Evolutionary conservation across 176 grass and related monocot species (phyloP), one percentile per base, ranked within the genome.

Genomic region (Dactylis glomerata): DNA sequence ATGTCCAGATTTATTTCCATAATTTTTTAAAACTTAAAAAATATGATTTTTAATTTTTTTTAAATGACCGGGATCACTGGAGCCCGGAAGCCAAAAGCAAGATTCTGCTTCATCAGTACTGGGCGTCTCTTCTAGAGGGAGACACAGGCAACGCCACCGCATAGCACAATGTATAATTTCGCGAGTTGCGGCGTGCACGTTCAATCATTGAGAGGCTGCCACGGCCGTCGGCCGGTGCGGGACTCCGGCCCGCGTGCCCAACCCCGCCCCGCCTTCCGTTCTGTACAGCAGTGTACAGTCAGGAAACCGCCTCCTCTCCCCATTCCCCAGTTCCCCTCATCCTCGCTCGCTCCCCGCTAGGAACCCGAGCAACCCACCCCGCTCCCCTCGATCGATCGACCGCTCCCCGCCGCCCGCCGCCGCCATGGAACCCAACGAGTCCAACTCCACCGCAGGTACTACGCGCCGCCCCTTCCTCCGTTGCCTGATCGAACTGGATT

Each of bases 381-480:
- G 55, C 68, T 46, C 57, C 47, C 52, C 69, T 73, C 57, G 78
- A 75, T 49, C 61, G 82, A 82, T 77, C 88, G 78, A 24, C n/a
- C 52, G 15, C 71, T 57, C n/a, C 14, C 36, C 36, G 8, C 50
- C 17, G 82, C 6, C 50, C n/a, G 82, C 33, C 68, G 26, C 10
- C 27, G 42, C 79, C 63, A 90, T 90, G 88, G 84, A 86, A 15
- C 5, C 73, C 31, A 41, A 4, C 15, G 73, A 90, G 3, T 22
- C 84, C 46, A 73, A 45, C 79, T 65, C 84, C 66, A 34, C 45
- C 79, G 13, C 84, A 86, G 88, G 88, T 90, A 86, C 75, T 86
- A 86, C 74, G 33, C 23, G 2, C 6, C 32, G 8, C 70, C 3
- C 10, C 14, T 23, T 23, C 16, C 51, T 16, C 13, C 40, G 10